Evolutionary conservation across 257 asterid genomes (phyloP), one percentile per base, ranked within the genome.

Genomic region (Fraxinus anomala): DNA sequence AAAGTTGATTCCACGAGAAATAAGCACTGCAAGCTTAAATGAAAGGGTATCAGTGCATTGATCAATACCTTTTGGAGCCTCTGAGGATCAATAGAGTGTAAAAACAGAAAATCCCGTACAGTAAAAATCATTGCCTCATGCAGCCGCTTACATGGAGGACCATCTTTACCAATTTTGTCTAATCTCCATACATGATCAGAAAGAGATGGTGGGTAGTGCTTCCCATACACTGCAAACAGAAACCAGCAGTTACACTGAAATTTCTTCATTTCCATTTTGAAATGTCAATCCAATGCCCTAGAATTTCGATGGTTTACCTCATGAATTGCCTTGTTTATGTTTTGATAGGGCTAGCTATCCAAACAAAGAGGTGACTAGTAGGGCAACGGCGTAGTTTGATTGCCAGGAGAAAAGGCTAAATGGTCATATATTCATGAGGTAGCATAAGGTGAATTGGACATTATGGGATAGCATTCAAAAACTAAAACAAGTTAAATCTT

Each of bases 91-190:
- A 69, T 3, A 39, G 81, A 65, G 85, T 9, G 88, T 76, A 83
- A 54, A 73, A 82, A 80, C 73, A 56, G 86, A 82, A 89, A 83
- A 69, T 89, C 85, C 37, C n/a, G 68, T 65, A 87, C 86, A 0
- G 83, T 82, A 37, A 3, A 0, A 66, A 89, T 31, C 1, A 67
- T 77, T 2, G 36, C 54, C 1, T 78, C 4, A 1, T 56, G 4
- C 80, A 87, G 56, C 12, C 77, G 75, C 75, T 73, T 54, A 47
- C 68, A 26, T 0, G 21, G 86, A 6, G 14, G 17, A 13, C 89
- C 82, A 36, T 19, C 59, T 80, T 49, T 77, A 19, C 80, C 77
- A 23, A 88, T 83, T 14, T 39, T n/a, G 5, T 34, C 21, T 72
- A 86, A 42, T 56, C 84, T 82, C 84, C 84, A 86, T 2, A 86